Base-by-base conservation (phyloP, 805 yeast genomes). In the Starmerella apicola region DNA sequence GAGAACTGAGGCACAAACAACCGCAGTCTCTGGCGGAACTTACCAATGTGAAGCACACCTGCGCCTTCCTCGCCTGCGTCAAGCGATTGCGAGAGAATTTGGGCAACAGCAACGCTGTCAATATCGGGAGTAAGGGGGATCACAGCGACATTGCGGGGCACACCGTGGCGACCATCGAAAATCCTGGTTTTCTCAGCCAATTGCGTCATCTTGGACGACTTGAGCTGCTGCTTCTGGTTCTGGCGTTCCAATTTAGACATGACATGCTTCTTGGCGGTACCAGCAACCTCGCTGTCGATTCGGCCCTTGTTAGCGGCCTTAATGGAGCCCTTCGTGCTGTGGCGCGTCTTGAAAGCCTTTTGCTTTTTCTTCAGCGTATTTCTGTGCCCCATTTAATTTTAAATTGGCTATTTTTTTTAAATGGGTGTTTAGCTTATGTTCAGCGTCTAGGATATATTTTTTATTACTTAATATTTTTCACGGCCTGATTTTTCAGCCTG, bases 271-370 rank as follows among this genome's bases (percentile, higher is more conserved):
- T 36, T 36, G 19, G 60, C 46, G 24, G 61, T 46, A 17, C 43
- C 45, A n/a, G 35, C 44, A 8, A 16, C 5, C 2, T 72, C 62
- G 52, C 78, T 81, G 55, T 86, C 97, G 26, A 88, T 82, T 59
- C 84, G 86, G 45, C 97, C 97, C 46, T 64, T 86, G 52, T 66
- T 66, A 43, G 74, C 67, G 48, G 83, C 81, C 57, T 85, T 93
- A 53, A 88, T 60, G 26, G 85, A 74, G 44, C 95, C 81, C 57
- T 91, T 91, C 12, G 94, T 74, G 17, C 95, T 73, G 66, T 91
- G 98, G 57, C 78, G 81, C 2, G 94, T 74, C 58, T 91, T 93
- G 70, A 84, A 93, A 8, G 86, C 71, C 64, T 91, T 91, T 54
- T 88, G 94, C 35, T 76, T 76, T 55, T 77, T 78, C 61, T 84